Percentiles rank a stretch among this genome's conserved stretches.
phyloP scores from a whole-genome alignment of 345 rosid species.

The Citrus australasica region DNA sequence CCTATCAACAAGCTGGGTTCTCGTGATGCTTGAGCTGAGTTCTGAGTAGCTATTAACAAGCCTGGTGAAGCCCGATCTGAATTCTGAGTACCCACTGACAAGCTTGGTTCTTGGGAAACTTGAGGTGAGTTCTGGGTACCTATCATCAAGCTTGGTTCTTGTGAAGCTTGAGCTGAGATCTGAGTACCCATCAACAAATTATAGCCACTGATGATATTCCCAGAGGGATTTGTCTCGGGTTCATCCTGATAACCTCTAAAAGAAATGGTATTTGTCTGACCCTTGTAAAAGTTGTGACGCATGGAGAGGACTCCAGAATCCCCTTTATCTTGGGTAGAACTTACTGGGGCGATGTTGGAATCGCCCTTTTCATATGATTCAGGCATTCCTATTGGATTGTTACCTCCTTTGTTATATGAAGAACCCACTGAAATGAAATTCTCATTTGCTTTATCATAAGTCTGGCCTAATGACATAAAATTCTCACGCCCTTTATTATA shows the following conservation, averaged over 20 bases:
- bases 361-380: constrained; percentile 26
- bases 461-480: constrained; percentile 31
- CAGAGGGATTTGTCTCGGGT: constrained; percentile 37
- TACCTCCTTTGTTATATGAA: constrained; percentile 30
- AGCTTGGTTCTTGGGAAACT: constrained; percentile 5
- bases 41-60: neutral
- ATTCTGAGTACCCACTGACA: constrained; percentile 31
- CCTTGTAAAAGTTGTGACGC: constrained; percentile 38
- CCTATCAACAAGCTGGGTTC: neutral
- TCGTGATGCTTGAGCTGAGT: neutral
- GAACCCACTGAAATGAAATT: constrained; percentile 33
- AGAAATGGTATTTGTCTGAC: constrained; percentile 35
- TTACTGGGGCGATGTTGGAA: constrained; percentile 16
- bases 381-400: constrained; percentile 26
- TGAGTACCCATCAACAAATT: constrained; percentile 33
- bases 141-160: neutral
- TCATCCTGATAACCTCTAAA: constrained; percentile 41
- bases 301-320: constrained; percentile 34
- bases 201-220: constrained; percentile 33
- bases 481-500: constrained; percentile 30
- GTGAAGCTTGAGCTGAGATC: constrained; percentile 31
- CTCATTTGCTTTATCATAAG: constrained; percentile 29
- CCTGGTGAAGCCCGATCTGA: constrained; percentile 15
- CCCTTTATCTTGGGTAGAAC: constrained; percentile 31
- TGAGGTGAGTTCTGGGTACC: neutral